phyloP scores from a whole-genome alignment of 2,329 filamentous ascomycete species.

The Clarireedia sp. region DNA sequence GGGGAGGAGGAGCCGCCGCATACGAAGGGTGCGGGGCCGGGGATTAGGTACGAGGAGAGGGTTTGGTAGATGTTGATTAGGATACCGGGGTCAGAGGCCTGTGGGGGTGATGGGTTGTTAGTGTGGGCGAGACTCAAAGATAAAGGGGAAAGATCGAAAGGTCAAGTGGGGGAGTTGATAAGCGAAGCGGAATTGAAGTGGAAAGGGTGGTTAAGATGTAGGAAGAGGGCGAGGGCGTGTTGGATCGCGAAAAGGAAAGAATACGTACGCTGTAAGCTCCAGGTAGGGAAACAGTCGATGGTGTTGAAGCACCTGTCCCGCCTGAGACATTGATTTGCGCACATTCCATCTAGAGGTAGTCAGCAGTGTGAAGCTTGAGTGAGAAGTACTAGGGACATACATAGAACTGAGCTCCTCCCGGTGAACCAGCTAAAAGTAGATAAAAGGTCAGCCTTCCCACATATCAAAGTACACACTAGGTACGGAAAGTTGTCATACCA shows the following conservation, averaged over 20 bases:
- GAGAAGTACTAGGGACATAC: too few relatives aligned
- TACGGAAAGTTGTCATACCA: conserved; percentile 3
- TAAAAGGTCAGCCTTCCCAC: too few relatives aligned
- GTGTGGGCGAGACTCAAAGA: too few relatives aligned
- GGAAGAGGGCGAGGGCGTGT: too few relatives aligned
- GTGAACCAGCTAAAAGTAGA: too few relatives aligned
- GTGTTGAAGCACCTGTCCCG: conserved; percentile 23
- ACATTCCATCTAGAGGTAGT: conserved; percentile 33
- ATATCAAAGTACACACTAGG: too few relatives aligned
- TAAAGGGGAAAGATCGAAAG: too few relatives aligned
- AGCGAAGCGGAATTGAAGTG: too few relatives aligned
- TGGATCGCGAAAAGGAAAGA: too few relatives aligned
- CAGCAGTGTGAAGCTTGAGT: too few relatives aligned
- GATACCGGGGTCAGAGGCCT: conserved; percentile 38
- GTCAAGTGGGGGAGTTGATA: too few relatives aligned
- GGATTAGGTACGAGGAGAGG: conserved; percentile 33
- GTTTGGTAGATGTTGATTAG: conserved; percentile 38
- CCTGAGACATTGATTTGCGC: conserved; percentile 40
- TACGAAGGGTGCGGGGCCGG: conserved; percentile 31
- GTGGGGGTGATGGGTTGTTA: neutral
- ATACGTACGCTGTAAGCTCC: conserved; percentile 15
- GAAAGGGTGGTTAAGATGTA: too few relatives aligned
- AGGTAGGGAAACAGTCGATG: conserved; percentile 21
- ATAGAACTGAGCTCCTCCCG: conserved; percentile 41
- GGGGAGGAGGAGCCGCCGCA: neutral